Percentiles rank a stretch among this genome's conserved stretches.
Evolutionary conservation across 1,284 basidiomycete genomes (phyloP).

Genomic region (Kalmanozyma brasiliensis): DNA sequence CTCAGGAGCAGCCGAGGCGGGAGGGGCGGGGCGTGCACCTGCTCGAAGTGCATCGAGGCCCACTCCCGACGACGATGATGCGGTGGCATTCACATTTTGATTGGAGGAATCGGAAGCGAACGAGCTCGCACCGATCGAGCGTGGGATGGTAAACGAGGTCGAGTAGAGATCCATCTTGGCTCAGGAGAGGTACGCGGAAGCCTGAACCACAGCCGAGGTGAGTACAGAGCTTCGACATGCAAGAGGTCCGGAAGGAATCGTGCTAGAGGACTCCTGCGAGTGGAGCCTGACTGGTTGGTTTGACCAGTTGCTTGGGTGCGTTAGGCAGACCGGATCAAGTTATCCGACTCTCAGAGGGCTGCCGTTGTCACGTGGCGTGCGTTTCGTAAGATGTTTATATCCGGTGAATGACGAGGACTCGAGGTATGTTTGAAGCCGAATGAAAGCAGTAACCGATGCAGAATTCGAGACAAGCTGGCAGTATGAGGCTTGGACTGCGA

Average conservation of each 20-base stretch:
- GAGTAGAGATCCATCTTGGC: conserved; percentile 59
- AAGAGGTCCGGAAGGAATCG: conserved; percentile 18
- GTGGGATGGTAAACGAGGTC: conserved; percentile 59
- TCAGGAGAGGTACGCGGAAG: conserved; percentile 2
- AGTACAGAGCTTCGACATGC: conserved; percentile 20
- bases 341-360: too few relatives aligned
- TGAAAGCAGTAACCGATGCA: conserved; percentile 18
- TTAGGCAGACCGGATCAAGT: conserved; percentile 3
- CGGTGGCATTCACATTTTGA: conserved; percentile 13
- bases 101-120: conserved; percentile 36
- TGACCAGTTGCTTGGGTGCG: neutral
- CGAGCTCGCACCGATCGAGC: conserved; percentile 35
- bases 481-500: conserved; percentile 7
- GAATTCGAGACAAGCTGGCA: conserved; percentile 1
- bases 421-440: conserved; percentile 23
- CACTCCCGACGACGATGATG: conserved; percentile 21
- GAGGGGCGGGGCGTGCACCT: conserved; percentile 4
- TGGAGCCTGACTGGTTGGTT: neutral
- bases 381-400: conserved; percentile 19
- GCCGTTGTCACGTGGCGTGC: too few relatives aligned
- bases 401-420: conserved; percentile 3
- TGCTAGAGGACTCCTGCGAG: conserved; percentile 7
- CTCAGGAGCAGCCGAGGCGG: conserved; percentile 26
- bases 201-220: conserved; percentile 19
- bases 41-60: conserved; percentile 11